These are phyloP conservation scores for Colletotrichum sp. DNA, from an alignment of 2,329 filamentous ascomycete genomes.

Conservation along the genomic window DNA sequence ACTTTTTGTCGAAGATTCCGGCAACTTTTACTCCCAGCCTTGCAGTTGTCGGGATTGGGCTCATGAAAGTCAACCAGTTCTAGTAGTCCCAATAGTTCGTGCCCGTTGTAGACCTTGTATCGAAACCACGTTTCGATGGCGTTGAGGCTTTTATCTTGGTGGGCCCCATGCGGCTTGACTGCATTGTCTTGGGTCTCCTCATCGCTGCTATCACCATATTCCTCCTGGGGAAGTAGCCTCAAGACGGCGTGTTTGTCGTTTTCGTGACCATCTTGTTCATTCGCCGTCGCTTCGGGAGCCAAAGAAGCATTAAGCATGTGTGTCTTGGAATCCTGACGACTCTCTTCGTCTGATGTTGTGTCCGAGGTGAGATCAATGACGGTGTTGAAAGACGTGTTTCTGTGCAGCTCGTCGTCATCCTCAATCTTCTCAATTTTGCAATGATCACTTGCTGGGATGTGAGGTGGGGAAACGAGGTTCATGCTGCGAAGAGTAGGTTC, in stretches of 20 bases:
- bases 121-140: neutral
- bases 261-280: fast-evolving
- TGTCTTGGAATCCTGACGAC: neutral
- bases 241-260: fast-evolving
- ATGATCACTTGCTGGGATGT: fast-evolving
- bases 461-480: fast-evolving
- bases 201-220: neutral
- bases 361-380: neutral
- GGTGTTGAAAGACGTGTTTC: fast-evolving
- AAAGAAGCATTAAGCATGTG: neutral
- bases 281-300: neutral
- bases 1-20: neutral
- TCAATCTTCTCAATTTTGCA: neutral
- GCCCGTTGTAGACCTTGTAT: fast-evolving
- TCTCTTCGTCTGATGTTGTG: neutral
- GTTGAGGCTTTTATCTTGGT: neutral
- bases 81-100: fast-evolving
- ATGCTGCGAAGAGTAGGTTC: fast-evolving
- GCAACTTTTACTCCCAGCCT: fast-evolving
- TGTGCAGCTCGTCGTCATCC: neutral
- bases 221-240: too few species aligned
- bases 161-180: too few species aligned
- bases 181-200: neutral
- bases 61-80: neutral
- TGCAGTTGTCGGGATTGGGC: neutral